Evolutionary conservation across 2,329 filamentous ascomycete genomes (phyloP).

Genomic region (Cladosporium austrohemisphaericum): DNA sequence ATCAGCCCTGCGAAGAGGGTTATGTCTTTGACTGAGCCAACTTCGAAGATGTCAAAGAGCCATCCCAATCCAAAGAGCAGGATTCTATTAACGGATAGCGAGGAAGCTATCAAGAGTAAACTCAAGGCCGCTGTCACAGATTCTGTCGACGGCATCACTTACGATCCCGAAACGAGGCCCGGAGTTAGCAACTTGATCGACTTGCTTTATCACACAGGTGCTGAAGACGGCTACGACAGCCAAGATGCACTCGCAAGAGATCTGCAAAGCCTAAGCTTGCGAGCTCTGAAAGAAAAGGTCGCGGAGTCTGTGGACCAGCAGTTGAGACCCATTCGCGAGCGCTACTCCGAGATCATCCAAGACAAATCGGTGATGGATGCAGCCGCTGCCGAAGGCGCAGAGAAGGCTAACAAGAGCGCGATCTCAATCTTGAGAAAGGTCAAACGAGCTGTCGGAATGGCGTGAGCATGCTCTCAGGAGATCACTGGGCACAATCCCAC

Average conservation of each 20-base stretch:
- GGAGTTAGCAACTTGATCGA: constrained; percentile 86
- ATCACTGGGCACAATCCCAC: background rate
- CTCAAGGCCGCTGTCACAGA: constrained; percentile 75
- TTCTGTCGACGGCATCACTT: constrained; percentile 62
- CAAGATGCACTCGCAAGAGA: constrained; percentile 47
- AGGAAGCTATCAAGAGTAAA: constrained; percentile 63
- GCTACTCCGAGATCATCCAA: constrained; percentile 53
- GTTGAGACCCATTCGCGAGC: constrained; percentile 53
- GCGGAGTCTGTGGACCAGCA: constrained; percentile 54
- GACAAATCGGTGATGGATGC: constrained; percentile 54
- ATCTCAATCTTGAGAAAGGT: constrained; percentile 47
- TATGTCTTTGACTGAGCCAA: constrained; percentile 81
- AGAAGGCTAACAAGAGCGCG: constrained; percentile 61
- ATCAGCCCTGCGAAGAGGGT: constrained; percentile 78
- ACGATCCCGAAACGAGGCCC: constrained; percentile 66
- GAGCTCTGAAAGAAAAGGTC: constrained; percentile 61
- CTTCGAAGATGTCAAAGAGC: constrained; percentile 92
- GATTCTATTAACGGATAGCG: constrained; percentile 74
- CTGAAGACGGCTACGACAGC: constrained; percentile 32
- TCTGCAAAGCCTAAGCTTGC: constrained; percentile 46
- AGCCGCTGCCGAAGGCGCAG: constrained; percentile 56
- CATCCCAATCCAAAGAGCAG: constrained; percentile 66
- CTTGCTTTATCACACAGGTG: constrained; percentile 61
- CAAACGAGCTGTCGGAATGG: constrained; percentile 42
- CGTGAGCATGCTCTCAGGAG: constrained; percentile 13